Evolutionary conservation across 2,329 filamentous ascomycete species (phyloP), one percentile per base, ranked within the genome.

Genomic region (Fusarium sp.): DNA sequence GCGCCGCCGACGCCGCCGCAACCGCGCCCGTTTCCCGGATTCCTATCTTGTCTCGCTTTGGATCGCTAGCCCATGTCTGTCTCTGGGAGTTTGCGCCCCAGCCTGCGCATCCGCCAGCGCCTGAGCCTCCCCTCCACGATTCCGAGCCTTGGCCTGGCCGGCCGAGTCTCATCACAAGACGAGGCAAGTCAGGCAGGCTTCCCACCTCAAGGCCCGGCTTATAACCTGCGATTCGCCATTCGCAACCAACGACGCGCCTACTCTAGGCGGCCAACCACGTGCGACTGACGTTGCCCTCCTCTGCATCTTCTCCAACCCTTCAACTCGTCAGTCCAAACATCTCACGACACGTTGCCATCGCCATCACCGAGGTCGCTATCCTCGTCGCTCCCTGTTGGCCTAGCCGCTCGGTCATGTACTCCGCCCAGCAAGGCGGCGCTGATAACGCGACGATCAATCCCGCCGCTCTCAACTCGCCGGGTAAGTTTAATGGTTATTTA

Each of bases 371-470:
- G 59, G 73, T 76, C 72, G 75, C 74, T 69, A 69, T 64, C 77
- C 58, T 64, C 56, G 65, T 65, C 61, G 67, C 71, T 74, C 65
- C 75, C 70, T 69, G 67, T 74, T 80, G 76, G 74, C 69, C 76
- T 74, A 76, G 74, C 72, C 75, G 74, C 67, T 77, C 67, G 77
- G 80, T 73, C 80, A 84, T 84, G 83, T 83, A 84, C 80, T 80
- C 81, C 72, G 80, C 78, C 69, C 82, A 78, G 84, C 89, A 92
- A 84, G 92, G 92, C 88, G 91, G 91, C 85, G 93, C 93, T 89
- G 93, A 94, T 83, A 93, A 93, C 87, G 94, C 93, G 83, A 97
- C 95, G 82, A 97, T 97, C 88, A 94, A 97, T 88, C 95, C 95
- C 83, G 94, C 94, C 81, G 94, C 93, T 75, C 89, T 97, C 86